Conservation (phyloP, 2,329 filamentous ascomycete species). For the Aspergillus jensenii region DNA sequence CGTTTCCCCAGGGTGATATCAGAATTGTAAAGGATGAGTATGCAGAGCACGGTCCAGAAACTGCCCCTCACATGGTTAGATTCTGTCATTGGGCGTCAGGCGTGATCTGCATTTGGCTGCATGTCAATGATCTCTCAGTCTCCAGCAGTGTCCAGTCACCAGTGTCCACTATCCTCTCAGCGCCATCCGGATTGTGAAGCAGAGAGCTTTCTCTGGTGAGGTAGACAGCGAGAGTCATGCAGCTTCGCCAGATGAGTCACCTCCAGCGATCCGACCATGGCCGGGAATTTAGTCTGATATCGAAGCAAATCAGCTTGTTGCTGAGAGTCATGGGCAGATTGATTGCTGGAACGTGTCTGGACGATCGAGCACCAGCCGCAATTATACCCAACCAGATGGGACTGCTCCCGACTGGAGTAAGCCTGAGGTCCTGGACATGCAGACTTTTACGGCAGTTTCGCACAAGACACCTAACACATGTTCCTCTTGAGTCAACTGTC, state of each 20-base stretch:
- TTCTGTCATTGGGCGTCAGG: conserved; percentile 2
- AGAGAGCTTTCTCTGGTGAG: neutral
- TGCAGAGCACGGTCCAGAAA: conserved; percentile 20
- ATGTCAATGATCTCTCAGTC: conserved; percentile 13
- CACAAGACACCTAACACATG: neutral
- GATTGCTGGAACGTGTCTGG: conserved; percentile 1
- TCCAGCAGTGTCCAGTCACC: neutral
- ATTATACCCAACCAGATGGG: neutral
- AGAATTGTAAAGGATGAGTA: conserved; percentile 3
- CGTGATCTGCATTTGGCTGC: conserved; percentile 17
- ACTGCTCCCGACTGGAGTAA: neutral
- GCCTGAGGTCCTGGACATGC: neutral
- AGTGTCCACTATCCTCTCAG: neutral
- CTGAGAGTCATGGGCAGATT: conserved; percentile 7
- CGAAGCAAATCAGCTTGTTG: conserved; percentile 2
- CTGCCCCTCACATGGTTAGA: conserved; percentile 16
- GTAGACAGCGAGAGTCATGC: neutral
- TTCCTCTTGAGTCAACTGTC: neutral
- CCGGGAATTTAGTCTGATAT: neutral
- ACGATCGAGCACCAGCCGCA: conserved; percentile 4
- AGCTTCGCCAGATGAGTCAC: conserved; percentile 1
- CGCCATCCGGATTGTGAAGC: neutral
- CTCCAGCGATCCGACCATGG: neutral
- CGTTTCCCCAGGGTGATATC: neutral
- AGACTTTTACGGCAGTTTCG: neutral